Evolutionary conservation across 768 basidiomycete genomes (phyloP), one percentile per base, ranked within the genome.

Genomic region (Mycena latifolia): DNA sequence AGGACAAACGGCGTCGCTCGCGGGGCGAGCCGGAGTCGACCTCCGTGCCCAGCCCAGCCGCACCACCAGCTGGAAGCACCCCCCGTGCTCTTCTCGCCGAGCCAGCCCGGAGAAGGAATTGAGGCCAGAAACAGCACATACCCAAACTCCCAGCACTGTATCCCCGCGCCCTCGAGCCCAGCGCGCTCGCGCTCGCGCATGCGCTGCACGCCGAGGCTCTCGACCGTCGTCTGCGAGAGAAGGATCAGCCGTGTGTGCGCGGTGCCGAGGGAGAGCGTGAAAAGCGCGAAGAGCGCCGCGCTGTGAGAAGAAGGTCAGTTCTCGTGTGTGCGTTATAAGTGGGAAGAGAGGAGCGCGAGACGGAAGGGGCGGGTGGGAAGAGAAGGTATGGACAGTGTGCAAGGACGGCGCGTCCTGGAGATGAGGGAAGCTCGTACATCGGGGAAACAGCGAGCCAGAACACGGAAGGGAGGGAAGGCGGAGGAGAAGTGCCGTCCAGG

Each of bases 181-280:
- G 69, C 78, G 5, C 78, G 71, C 73, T 96, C 95, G 22, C 87
- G 85, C 41, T 92, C 90, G 66, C 84, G 84, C 82, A 93, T 88
- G 24, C 79, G 76, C 35, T 82, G 84, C 8, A 85, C 81, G 14
- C 77, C 70, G 70, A 94, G 81, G n/a, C 86, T 86, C 79, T 97
- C 96, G 35, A 98, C 89, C 0, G 95, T 97, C 14, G 92, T 92
- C 72, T 88, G 85, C 39, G 91, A 92, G 29, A 78, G 73, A 59
- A 85, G 67, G 51, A 93, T 88, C 20, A 96, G 74, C 31, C 84
- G 76, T 4, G 88, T 69, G 71, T 97, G 95, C 0, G 88, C 81
- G 6, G 77, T 25, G 12, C 85, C 69, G 71, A 98, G 83, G 6
- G 84, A 72, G 20, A 67, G 51, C 0, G 90, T 90, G 80, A 98